Evolutionary conservation across 2,329 filamentous ascomycete genomes (phyloP).

Genomic region (Rhytidhysteron rufulum): DNA sequence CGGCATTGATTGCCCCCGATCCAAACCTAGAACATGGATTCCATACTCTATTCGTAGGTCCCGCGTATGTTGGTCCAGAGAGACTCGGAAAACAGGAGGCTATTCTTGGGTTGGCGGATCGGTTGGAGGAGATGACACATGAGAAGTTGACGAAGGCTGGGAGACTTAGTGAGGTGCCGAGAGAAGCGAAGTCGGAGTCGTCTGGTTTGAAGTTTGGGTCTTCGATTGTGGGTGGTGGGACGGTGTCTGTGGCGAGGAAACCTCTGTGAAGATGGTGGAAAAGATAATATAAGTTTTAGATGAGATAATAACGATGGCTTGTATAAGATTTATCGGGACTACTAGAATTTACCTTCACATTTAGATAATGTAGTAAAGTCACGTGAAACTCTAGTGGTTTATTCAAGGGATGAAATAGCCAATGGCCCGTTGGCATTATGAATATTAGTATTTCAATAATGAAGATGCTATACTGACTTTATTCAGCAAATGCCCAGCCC

Average conservation of each 20-base stretch:
- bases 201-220: neutral
- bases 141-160: slow-evolving; percentile 4
- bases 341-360: too few relatives aligned
- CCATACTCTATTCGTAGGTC: neutral
- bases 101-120: neutral
- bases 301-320: too few relatives aligned
- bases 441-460: too few relatives aligned
- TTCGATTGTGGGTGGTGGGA: neutral
- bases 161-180: neutral
- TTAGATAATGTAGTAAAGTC: too few relatives aligned
- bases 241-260: neutral
- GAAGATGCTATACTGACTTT: too few relatives aligned
- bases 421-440: too few relatives aligned
- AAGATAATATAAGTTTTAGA: too few relatives aligned
- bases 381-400: too few relatives aligned
- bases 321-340: too few relatives aligned
- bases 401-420: too few relatives aligned
- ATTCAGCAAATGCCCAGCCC: too few relatives aligned
- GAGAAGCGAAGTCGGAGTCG: neutral
- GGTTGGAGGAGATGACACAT: slow-evolving; percentile 4
- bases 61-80: neutral
- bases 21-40: neutral
- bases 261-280: neutral
- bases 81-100: neutral
- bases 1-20: neutral